Evolutionary conservation across 2,329 filamentous ascomycete genomes (phyloP), one percentile per base, ranked within the genome.

Genomic region (Colletotrichum sp.): DNA sequence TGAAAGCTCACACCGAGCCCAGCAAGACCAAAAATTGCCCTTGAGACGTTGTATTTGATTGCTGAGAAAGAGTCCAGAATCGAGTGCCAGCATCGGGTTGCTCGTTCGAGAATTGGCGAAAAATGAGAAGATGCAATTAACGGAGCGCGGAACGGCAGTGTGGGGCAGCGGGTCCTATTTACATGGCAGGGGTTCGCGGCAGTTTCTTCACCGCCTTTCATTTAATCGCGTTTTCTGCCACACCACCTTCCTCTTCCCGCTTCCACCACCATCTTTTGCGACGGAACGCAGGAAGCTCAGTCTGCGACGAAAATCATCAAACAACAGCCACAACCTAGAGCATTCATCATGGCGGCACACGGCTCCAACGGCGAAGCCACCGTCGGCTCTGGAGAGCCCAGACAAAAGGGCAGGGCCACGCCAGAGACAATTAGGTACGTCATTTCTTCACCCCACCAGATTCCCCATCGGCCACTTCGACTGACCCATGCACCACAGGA

Each of bases 341-440:
- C 27, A 79, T 84, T 72, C 84, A 90, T 88, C 87, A 93, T 93
- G 91, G 88, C 86, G 75, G 88, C 86, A 19, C 86, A 87, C 71
- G 86, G 85, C 55, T 84, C 87, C 30, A 86, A 85, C 75, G 88
- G 88, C 44, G 91, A 93, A 79, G 82, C 88, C 25, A 82, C 88
- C 19, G 90, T 92, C 15, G 92, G 91, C 61, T 89, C 90, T 19
- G 89, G 91, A 77, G 89, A 87, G 44, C 90, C 90, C 3, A 88
- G 89, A 61, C 87, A 96, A 84, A 98, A 93, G 83, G 94, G 96
- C 72, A 93, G 93, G 82, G 96, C 96, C 80, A 98, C 96, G 44
- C 88, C 97, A 77, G 94, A 95, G 80, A 96, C 96, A 34, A 89
- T 99, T 80, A 91, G 92, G 94, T 95, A 89, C 81, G 92, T 87